Conservation (phyloP, 2,329 filamentous ascomycete species). For the Colletotrichum tabaci region DNA sequence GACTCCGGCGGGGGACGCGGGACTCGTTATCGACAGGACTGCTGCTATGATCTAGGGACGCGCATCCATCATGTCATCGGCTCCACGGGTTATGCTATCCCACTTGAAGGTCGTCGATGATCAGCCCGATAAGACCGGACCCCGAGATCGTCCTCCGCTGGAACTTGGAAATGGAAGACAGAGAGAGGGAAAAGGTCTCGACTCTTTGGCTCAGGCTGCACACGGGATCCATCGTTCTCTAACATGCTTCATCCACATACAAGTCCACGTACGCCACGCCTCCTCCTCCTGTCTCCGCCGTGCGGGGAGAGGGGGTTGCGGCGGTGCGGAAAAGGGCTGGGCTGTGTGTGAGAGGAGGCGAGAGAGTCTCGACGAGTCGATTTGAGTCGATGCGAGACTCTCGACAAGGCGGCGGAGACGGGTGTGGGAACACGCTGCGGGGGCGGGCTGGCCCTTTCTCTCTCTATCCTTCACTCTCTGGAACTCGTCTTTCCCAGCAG, state of each 20-base stretch:
- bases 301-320: background rate
- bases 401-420: background rate
- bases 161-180: too few species aligned
- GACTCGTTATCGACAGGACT: slow-evolving; percentile 1
- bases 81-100: background rate
- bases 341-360: background rate
- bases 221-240: slow-evolving; percentile 16
- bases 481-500: too few species aligned
- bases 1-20: background rate
- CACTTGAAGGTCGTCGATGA: background rate
- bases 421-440: background rate
- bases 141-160: background rate
- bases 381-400: background rate
- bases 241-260: background rate
- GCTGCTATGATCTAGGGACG: background rate
- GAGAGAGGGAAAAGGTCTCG: background rate
- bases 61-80: slow-evolving; percentile 12
- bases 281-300: slow-evolving; percentile 8
- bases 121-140: background rate
- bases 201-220: background rate
- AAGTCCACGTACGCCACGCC: background rate
- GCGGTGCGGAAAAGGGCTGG: slow-evolving; percentile 5
- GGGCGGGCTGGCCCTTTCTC: background rate
- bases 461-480: too few species aligned
- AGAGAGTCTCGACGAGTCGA: background rate